Conservation (phyloP, 2,329 filamentous ascomycete genomes). For the Chaetomiaceae sp. region DNA sequence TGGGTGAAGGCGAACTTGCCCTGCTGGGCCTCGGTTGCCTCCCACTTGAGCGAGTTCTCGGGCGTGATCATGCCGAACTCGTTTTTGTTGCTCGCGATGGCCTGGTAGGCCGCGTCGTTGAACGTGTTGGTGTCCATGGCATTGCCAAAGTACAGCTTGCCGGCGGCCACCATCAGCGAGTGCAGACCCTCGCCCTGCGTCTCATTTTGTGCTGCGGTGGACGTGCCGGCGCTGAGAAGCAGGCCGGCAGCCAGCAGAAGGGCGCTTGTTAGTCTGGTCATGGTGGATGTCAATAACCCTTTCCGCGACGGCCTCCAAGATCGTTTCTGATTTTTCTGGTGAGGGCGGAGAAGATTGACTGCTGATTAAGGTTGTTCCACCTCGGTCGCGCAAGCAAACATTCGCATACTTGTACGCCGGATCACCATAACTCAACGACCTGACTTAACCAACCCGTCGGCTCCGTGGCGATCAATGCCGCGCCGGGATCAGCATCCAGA, state of each 20-base stretch:
- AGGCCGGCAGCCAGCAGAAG: slow-evolving; percentile 8
- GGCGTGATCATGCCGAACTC: slow-evolving; percentile 55
- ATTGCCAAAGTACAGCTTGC: slow-evolving; percentile 50
- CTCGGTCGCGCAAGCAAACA: background rate
- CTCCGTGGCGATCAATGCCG: background rate
- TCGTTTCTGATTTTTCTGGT: too few species aligned
- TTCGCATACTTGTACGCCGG: background rate
- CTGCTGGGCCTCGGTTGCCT: slow-evolving; percentile 46
- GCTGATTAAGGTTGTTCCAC: too few species aligned
- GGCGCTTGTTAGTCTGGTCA: slow-evolving; percentile 2
- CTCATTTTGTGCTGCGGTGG: slow-evolving; percentile 6
- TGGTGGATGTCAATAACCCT: too few species aligned
- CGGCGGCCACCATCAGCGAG: slow-evolving; percentile 41
- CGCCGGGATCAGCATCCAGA: background rate
- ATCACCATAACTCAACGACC: too few species aligned
- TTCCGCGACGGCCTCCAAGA: too few species aligned
- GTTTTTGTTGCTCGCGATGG: slow-evolving; percentile 41
- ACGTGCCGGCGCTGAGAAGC: slow-evolving; percentile 7
- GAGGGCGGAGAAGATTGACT: too few species aligned
- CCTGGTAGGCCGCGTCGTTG: slow-evolving; percentile 41
- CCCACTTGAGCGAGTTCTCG: slow-evolving; percentile 51
- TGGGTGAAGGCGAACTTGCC: slow-evolving; percentile 47
- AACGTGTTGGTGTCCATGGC: slow-evolving; percentile 49
- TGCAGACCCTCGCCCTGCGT: slow-evolving; percentile 31
- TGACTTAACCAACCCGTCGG: background rate